Percentiles rank a stretch among this genome's conserved stretches.
Conservation (phyloP, 2,329 filamentous ascomycete genomes). For the Neophaeococcomyces mojaviensis region DNA sequence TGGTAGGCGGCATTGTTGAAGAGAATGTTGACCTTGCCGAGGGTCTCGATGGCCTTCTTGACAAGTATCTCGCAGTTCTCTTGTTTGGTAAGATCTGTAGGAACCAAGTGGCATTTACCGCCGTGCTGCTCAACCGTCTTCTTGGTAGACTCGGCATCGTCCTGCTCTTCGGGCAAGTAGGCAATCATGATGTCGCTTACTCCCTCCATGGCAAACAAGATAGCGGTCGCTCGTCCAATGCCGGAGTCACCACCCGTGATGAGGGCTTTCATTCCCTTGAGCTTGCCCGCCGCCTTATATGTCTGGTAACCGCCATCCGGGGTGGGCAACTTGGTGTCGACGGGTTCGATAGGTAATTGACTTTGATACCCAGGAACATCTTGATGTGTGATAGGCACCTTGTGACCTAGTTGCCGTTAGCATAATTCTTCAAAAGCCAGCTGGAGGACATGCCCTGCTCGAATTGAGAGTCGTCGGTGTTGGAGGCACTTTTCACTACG, state of each 20-base stretch:
- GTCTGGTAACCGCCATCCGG: conserved; percentile 59
- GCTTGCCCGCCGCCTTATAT: conserved; percentile 69
- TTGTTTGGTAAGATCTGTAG: conserved; percentile 57
- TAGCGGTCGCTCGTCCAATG: conserved; percentile 67
- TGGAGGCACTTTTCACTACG: conserved; percentile 21
- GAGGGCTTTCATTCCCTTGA: conserved; percentile 65
- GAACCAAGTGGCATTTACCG: conserved; percentile 55
- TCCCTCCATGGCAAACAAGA: conserved; percentile 75
- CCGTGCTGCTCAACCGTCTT: conserved; percentile 61
- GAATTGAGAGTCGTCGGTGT: conserved; percentile 28
- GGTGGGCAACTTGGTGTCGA: conserved; percentile 59
- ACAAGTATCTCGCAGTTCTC: conserved; percentile 64
- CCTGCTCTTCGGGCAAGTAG: conserved; percentile 67
- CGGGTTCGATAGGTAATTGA: conserved; percentile 51
- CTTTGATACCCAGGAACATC: conserved; percentile 47
- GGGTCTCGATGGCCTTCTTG: conserved; percentile 55
- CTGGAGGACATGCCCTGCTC: conserved; percentile 24
- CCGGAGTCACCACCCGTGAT: conserved; percentile 77
- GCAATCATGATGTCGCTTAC: conserved; percentile 61
- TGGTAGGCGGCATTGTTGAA: conserved; percentile 66
- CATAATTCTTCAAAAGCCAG: conserved; percentile 7
- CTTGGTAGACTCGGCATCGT: conserved; percentile 69
- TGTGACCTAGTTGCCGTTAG: conserved; percentile 34
- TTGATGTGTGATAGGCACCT: conserved; percentile 47
- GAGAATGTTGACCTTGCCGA: conserved; percentile 64